These are phyloP conservation scores for Cadophora luteo-olivacea DNA, from an alignment of 2,329 filamentous ascomycete species.

Conservation along the genomic window DNA sequence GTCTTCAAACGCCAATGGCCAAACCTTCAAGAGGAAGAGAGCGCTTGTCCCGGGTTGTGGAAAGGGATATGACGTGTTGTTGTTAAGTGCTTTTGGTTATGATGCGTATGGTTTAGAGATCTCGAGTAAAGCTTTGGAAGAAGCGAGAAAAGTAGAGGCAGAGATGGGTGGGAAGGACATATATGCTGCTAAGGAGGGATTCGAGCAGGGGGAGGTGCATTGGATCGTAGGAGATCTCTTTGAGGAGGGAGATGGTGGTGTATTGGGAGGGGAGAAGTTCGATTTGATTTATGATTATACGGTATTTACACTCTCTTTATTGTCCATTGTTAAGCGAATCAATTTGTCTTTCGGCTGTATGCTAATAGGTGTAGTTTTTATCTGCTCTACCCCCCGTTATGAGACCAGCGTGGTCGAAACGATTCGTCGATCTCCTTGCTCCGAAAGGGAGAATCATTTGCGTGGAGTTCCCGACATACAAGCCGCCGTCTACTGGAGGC, in stretches of 20 bases:
- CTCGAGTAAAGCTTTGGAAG: slow-evolving; percentile 32
- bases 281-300: slow-evolving; percentile 72
- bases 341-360: background rate
- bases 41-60: slow-evolving; percentile 85
- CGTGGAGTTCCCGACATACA: slow-evolving; percentile 81
- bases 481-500: slow-evolving; percentile 67
- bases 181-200: slow-evolving; percentile 51
- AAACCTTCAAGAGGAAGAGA: slow-evolving; percentile 52
- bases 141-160: slow-evolving; percentile 24
- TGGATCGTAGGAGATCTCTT: slow-evolving; percentile 74
- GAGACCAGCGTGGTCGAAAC: slow-evolving; percentile 59
- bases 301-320: slow-evolving; percentile 48
- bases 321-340: background rate
- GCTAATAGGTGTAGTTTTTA: slow-evolving; percentile 57
- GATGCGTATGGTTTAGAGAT: slow-evolving; percentile 77
- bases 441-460: slow-evolving; percentile 61
- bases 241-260: slow-evolving; percentile 60
- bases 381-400: slow-evolving; percentile 63
- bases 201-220: slow-evolving; percentile 56
- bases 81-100: slow-evolving; percentile 77
- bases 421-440: slow-evolving; percentile 57
- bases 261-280: slow-evolving; percentile 55
- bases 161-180: slow-evolving; percentile 47
- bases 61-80: slow-evolving; percentile 78
- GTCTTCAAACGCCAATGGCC: slow-evolving; percentile 37